Percentiles rank a stretch among this genome's conserved stretches.
Evolutionary conservation across 441 rosid species (phyloP).

Genomic region (Bruguiera hainesii): DNA sequence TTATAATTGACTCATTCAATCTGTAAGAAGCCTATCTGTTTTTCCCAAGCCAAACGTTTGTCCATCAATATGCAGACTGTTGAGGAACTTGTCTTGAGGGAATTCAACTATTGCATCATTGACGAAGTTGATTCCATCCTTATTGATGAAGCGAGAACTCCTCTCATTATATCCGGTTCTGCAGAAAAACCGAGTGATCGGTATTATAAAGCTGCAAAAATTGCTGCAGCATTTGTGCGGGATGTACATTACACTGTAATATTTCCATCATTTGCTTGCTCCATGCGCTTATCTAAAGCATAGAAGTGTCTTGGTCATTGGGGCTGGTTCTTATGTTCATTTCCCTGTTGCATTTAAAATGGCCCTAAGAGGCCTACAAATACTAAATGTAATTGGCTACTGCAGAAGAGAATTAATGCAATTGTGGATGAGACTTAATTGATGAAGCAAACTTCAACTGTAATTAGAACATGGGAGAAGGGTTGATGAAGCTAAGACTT

Average conservation of each 20-base stretch:
- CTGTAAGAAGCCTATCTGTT: slow-evolving; percentile 10
- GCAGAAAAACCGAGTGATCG: slow-evolving; percentile 97
- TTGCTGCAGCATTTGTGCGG: slow-evolving; percentile 81
- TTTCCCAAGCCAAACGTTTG: slow-evolving; percentile 34
- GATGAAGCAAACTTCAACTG: too few species aligned
- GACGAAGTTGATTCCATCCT: slow-evolving; percentile 99
- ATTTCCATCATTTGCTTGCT: slow-evolving; percentile 1
- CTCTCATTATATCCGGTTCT: slow-evolving; percentile 89
- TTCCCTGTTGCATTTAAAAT: too few species aligned
- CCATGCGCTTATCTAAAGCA: not conserved
- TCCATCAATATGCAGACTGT: slow-evolving; percentile 58
- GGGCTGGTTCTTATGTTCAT: too few species aligned
- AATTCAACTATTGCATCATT: slow-evolving; percentile 82
- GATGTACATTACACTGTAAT: slow-evolving; percentile 95
- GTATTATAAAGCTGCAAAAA: slow-evolving; percentile 91
- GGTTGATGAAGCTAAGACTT: too few species aligned
- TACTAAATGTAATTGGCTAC: too few species aligned
- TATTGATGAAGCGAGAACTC: slow-evolving; percentile 98
- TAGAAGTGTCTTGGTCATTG: too few species aligned
- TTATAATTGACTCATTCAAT: slow-evolving; percentile 9
- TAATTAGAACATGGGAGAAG: too few species aligned
- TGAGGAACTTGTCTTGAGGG: slow-evolving; percentile 93
- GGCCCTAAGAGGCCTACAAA: too few species aligned
- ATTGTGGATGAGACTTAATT: too few species aligned
- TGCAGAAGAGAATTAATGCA: too few species aligned